Conservation (phyloP, 345 rosid species). For the Rhodomyrtus tomentosa region DNA sequence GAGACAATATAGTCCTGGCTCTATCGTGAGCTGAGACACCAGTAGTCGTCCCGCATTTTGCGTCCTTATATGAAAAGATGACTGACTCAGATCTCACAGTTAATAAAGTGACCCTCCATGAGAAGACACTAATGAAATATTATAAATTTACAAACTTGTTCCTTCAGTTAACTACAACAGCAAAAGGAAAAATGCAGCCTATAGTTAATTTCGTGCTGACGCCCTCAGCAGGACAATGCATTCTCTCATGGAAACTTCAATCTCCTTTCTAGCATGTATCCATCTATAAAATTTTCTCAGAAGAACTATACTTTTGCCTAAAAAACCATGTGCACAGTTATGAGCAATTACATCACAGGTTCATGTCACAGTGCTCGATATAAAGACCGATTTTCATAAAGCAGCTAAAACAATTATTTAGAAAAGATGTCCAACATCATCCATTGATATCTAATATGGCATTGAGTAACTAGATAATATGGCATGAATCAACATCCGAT, state of each 20-base stretch:
- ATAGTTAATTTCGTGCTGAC: not conserved
- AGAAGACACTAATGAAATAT: not conserved
- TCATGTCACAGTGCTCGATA: not conserved
- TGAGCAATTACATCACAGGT: not conserved
- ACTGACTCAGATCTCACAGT: not conserved
- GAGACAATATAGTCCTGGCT: slow-evolving; percentile 53
- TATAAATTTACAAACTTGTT: not conserved
- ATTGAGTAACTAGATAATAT: not conserved
- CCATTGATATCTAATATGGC: not conserved
- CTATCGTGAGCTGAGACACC: slow-evolving; percentile 93
- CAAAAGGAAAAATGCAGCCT: not conserved
- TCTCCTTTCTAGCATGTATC: not conserved
- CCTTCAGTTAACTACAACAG: not conserved
- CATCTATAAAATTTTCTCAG: not conserved
- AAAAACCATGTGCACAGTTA: not conserved
- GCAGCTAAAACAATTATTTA: not conserved
- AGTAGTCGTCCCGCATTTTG: slow-evolving; percentile 64
- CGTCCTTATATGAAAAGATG: slow-evolving; percentile 38
- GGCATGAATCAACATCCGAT: too few species aligned
- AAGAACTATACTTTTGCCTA: not conserved
- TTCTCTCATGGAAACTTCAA: not conserved
- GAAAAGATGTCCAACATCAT: not conserved
- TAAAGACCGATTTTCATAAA: not conserved
- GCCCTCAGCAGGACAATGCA: not conserved
- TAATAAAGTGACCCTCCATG: not conserved